Base-by-base conservation (phyloP, 1,284 basidiomycete species). In the Cryptococcus neoformans region DNA sequence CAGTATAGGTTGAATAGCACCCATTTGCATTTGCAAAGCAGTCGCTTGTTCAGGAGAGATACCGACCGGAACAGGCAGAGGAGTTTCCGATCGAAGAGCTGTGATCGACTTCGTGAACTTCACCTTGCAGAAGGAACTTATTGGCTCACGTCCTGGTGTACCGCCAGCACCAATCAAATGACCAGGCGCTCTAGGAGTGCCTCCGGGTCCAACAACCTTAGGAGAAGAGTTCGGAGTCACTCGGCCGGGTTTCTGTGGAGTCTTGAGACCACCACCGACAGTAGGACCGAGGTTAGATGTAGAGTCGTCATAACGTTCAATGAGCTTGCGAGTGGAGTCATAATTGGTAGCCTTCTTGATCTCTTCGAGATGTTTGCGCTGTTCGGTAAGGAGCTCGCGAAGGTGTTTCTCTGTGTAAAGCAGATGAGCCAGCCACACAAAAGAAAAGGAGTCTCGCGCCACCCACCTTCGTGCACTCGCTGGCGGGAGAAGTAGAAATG, bases 301-400 rank as follows among this genome's bases (percentile, higher is more conserved):
- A 49, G 75, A 62, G 73, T 89, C 88, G 62, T 96, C 95, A 70
- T 98, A 98, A 58, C 87, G 85, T 72, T 97, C 92, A 12, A 99
- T 81, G 49, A 99, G 83, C 67, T 87, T 89, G 52, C 90, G 86
- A 14, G 93, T 95, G 34, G 86, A 85, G 74, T 99, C 92, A 76
- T 90, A 99, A 68, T 95, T 94, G 0, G 93, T 97, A 68, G 91
- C 92, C 78, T 92, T 90, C 81, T 99, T 99, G 67, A 99, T 90
- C 70, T 97, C 94, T 65, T 96, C 94, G 36, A 99, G 84, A 73
- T 92, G 94, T 42, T 84, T 83, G 40, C 89, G 85, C 66, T 94
- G 92, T 69, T 88, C 82, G 68, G 87, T 87, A 64, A 90, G 83
- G 10, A 97, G 81, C 0, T 80, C 74, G 58, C 87, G 86, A 14